Base-by-base conservation (phyloP, 1,284 basidiomycete genomes). In the Microbotryomycetes sp. region DNA sequence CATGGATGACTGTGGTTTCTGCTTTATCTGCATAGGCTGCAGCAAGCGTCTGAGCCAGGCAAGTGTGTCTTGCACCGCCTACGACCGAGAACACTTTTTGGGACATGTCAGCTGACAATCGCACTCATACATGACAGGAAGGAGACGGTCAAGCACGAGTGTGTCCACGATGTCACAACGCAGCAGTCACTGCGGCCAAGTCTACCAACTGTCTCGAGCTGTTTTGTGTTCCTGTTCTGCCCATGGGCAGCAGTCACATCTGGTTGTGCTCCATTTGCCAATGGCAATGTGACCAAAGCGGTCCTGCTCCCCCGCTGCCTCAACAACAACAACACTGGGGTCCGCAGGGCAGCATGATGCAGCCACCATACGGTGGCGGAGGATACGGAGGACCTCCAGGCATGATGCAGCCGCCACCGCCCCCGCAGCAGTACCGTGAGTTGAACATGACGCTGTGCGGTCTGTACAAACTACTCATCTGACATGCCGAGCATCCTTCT, bases 201-300 rank as follows among this genome's bases (percentile, higher is more conserved):
- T 27, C 9, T n/a, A 52, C 50, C n/a, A 52, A 52, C 1, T 52
- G 50, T 29, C 50, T 52, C 23, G n/a, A 52, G 48, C 21, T 66
- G 41, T 64, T 61, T 56, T 66, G 50, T 31, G 56, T 66, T n/a
- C 61, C 61, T 4, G 26, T 66, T 3, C 28, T 66, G 16, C 65
- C 65, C 1, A 54, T 66, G 35, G 59, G 61, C 15, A 47, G 35
- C 1, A 45, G 52, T 15, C 65, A 66, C 45, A 27, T 66, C 21
- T 66, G 57, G 53, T 46, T 53, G 49, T 66, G 65, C 47, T 51
- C 59, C 5, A 66, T 62, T 30, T 66, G 65, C 50, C 61, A 60
- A 45, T 65, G 60, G 60, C 30, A 50, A 45, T 57, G 57, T 5
- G 52, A 49, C n/a, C 60, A 59, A 11, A 45, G 35, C 21, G 64